Evolutionary conservation across 1,284 basidiomycete species (phyloP), one percentile per base, ranked within the genome.

Genomic region (Cerioporus squamosus): DNA sequence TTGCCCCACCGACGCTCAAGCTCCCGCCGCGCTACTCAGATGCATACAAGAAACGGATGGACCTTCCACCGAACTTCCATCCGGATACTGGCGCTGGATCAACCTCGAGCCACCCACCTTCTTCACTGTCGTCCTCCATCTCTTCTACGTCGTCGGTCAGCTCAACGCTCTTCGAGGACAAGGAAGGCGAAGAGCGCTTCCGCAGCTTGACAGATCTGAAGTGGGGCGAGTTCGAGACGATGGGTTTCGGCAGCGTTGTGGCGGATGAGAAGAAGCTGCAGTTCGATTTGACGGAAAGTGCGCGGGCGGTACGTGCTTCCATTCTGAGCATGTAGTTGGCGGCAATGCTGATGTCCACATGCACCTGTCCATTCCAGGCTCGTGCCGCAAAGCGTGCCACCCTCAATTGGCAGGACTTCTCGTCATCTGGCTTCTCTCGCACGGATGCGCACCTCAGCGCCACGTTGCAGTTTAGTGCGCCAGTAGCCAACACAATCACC

Each of bases 351-450:
- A 36, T 36, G 33, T 36, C 33, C 33, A 36, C 33, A 36, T 36
- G 33, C 33, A 10, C 33, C 33, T 36, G 33, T 36, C 33, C 8
- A 14, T 10, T 36, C 66, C 20, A 94, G 91, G 81, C 85, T 58
- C 87, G 86, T 38, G 67, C 83, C 0, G 80, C 84, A 50, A 93
- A 93, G 69, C 88, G 93, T 31, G 75, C 85, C 53, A 94, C 94
- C 0, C 81, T 96, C 66, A 85, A 86, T 31, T 96, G 93, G 94
- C 86, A 84, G 55, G 93, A 95, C 72, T 96, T 96, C 70, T 92
- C 91, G 17, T 72, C 81, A 0, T 77, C 87, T 15, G 94, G 94
- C 2, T 96, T 96, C 76, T 80, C 87, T 17, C 86, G 93, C 20
- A 82, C 80, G 8, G 91, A 95, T 59, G 83, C 79, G 1, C 86